Base-by-base conservation (phyloP, 2,329 filamentous ascomycete genomes). In the Elsinoe arachidis region DNA sequence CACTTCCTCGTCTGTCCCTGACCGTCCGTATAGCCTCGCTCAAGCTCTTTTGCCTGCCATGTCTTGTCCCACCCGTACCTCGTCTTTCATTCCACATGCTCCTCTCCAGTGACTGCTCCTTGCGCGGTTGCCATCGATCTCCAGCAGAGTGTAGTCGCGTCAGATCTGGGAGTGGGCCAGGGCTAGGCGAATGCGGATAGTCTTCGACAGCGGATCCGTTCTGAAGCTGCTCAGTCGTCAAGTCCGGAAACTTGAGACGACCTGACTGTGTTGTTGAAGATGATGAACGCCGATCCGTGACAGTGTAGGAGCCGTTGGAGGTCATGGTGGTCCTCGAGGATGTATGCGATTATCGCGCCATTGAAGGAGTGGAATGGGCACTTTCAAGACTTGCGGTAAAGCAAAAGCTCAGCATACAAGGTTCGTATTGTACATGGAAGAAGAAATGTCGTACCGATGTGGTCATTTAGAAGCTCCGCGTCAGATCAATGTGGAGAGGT, bases 11-110 rank as follows among this genome's bases (percentile, higher is more conserved):
- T 65, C 90, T 81, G 37, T 82, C 85, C 63, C 90, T 80, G 65
- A 96, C 92, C 2, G 84, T 90, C 64, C 82, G 84, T 63, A 96
- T 81, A n/a, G 92, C 90, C 72, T 96, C 90, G 66, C 84, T 85
- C 64, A 96, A 81, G 72, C 90, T 96, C 78, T 92, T 95, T 69
- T 93, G 89, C 62, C 87, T 78, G 15, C 76, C 76, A 67, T 91
- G 88, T 63, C 83, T 75, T 43, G 64, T 61, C 63, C 68, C 61
- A 62, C 67, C 59, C 62, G 61, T 66, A 58, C 61, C 61, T 39
- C 67, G 37, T 71, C 70, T 46, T 70, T 38, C 70, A 62, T 74
- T 66, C 69, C 76, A 74, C 58, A 74, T 68, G 62, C 75, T 75
- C 61, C 73, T 76, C 61, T 81, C 77, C 66, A 30, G 61, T 62